Conservation (phyloP, 1,284 basidiomycete species). For the Porphyrellus sp. region DNA sequence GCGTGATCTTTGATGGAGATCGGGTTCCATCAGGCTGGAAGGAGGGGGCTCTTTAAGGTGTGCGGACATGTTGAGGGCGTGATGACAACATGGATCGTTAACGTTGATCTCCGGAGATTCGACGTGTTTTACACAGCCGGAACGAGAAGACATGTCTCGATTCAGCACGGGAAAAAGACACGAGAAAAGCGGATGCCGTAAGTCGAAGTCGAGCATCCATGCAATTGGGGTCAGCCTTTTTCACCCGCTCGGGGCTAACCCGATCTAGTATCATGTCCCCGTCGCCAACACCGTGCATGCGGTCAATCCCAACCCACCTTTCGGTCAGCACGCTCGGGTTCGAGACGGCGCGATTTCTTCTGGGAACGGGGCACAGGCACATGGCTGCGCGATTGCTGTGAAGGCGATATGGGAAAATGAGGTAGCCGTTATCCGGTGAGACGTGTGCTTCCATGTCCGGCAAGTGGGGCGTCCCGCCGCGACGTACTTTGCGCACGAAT, state of each 20-base stretch:
- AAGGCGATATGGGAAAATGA: slow-evolving; percentile 11
- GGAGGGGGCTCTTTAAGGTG: slow-evolving; percentile 19
- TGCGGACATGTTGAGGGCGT: slow-evolving; percentile 20
- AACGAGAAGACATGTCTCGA: slow-evolving; percentile 18
- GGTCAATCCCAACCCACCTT: no score
- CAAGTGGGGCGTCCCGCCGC: slow-evolving; percentile 13
- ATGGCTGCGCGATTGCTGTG: slow-evolving; percentile 1
- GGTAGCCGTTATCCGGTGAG: slow-evolving; percentile 25
- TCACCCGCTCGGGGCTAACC: slow-evolving; percentile 21
- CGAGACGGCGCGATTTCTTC: neutral
- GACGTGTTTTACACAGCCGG: slow-evolving; percentile 26
- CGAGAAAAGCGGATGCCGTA: slow-evolving; percentile 37
- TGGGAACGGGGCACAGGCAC: slow-evolving; percentile 5
- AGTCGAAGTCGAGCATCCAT: slow-evolving; percentile 32
- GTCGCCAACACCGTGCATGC: no score
- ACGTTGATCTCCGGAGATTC: slow-evolving; percentile 36
- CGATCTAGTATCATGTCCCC: neutral
- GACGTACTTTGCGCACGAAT: slow-evolving; percentile 13
- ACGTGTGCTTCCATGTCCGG: slow-evolving; percentile 21
- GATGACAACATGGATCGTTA: slow-evolving; percentile 22
- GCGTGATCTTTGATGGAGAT: slow-evolving; percentile 9
- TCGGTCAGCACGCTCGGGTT: no score
- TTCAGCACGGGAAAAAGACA: slow-evolving; percentile 33
- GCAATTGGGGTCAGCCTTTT: slow-evolving; percentile 28
- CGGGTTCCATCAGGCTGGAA: neutral